Evolutionary conservation across 306 rosid genomes (phyloP).

Genomic region (Pachyrhizus erosus): DNA sequence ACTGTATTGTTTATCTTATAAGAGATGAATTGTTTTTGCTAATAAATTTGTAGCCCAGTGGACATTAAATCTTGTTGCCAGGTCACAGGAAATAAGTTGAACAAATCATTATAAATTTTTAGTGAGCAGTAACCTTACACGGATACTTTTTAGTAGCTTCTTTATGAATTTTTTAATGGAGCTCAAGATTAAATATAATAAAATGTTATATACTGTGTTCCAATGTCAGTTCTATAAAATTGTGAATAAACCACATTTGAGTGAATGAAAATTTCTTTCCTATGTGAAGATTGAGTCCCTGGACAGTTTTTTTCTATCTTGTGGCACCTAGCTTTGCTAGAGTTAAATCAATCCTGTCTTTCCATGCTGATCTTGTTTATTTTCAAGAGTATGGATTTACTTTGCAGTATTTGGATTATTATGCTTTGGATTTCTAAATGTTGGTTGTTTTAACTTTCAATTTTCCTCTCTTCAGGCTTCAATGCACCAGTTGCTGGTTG

Average conservation of each 20-base stretch:
- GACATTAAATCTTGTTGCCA: not conserved
- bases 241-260: not conserved
- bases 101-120: not conserved
- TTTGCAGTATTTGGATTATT: conserved; percentile 25
- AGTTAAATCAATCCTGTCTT: conserved; percentile 31
- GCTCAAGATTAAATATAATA: not conserved
- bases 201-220: conserved; percentile 1
- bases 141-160: not conserved
- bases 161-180: not conserved
- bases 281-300: conserved; percentile 22
- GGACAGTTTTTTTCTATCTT: conserved; percentile 25
- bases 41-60: not conserved
- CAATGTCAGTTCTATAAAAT: not conserved
- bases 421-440: conserved; percentile 12
- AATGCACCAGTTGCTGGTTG: conserved; percentile 99
- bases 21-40: not conserved
- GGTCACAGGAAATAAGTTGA: not conserved
- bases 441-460: conserved; percentile 42
- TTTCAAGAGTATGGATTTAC: conserved; percentile 4
- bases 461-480: conserved; percentile 72
- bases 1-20: not conserved
- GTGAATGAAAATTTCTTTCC: not conserved
- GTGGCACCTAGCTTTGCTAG: conserved; percentile 28
- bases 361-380: conserved; percentile 7
- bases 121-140: not conserved